phyloP scores from a whole-genome alignment of 192 early-diverging fungal genomes.

The Dissophora globulifera region DNA sequence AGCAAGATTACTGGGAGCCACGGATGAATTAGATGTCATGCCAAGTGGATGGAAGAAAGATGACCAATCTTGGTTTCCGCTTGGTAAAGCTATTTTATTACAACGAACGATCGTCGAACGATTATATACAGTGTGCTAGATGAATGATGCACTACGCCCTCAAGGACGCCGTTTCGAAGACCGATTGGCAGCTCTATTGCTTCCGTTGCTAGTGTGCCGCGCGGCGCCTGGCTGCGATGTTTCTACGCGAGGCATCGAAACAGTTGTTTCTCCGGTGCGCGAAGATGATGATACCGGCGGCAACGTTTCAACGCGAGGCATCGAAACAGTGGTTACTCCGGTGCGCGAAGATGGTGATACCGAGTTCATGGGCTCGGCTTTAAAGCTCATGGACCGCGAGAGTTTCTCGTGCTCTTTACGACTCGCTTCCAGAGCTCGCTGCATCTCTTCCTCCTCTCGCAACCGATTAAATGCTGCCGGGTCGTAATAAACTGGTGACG shows the following conservation, averaged over 20 bases:
- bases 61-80: conserved; percentile 7
- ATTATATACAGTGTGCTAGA: no score
- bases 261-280: conserved; percentile 4
- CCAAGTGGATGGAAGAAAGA: conserved; percentile 6
- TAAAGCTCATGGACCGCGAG: neutral
- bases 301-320: neutral
- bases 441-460: conserved; percentile 34
- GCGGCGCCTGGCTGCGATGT: no score
- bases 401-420: conserved; percentile 24
- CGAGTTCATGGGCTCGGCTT: neutral
- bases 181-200: neutral
- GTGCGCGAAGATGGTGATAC: neutral
- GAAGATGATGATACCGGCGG: neutral
- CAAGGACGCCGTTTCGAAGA: no score
- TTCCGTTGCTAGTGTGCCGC: neutral
- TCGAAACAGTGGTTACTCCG: conserved; percentile 8
- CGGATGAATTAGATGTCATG: neutral
- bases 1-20: no score
- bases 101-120: no score
- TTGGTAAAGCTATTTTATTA: neutral
- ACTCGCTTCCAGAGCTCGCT: conserved; percentile 31
- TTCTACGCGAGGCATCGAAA: neutral
- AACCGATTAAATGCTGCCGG: neutral
- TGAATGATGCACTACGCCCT: no score
- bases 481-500: conserved; percentile 30